phyloP scores from a whole-genome alignment of 345 rosid genomes.

The Noccaea caerulescens region DNA sequence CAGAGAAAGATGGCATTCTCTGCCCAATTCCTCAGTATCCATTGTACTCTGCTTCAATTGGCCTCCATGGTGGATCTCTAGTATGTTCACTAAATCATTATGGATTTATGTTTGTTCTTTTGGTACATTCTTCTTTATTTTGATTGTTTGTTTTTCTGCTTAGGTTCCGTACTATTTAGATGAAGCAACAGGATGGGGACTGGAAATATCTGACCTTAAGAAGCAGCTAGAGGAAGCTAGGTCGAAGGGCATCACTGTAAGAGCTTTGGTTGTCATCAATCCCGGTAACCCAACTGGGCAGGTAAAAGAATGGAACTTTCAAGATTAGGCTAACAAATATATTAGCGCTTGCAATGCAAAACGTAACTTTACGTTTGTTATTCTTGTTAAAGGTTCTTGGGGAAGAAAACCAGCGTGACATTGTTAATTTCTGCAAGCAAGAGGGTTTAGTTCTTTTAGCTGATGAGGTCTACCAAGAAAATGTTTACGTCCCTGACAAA shows the following conservation, averaged over 20 bases:
- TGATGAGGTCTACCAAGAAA: slow-evolving; percentile 93
- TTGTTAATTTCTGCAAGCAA: slow-evolving; percentile 82
- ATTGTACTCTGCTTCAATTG: slow-evolving; percentile 87
- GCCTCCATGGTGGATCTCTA: slow-evolving; percentile 89
- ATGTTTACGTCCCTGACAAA: slow-evolving; percentile 84
- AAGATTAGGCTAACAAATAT: background rate
- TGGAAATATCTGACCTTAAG: slow-evolving; percentile 78
- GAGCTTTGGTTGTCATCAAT: slow-evolving; percentile 87
- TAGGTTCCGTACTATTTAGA: slow-evolving; percentile 95
- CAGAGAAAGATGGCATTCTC: slow-evolving; percentile 83
- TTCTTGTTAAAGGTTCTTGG: slow-evolving; percentile 69
- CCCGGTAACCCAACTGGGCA: slow-evolving; percentile 96
- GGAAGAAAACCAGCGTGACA: slow-evolving; percentile 72
- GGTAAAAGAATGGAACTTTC: slow-evolving; percentile 44
- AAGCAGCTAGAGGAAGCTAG: slow-evolving; percentile 70
- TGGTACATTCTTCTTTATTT: background rate
- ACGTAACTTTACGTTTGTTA: background rate
- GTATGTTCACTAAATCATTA: slow-evolving; percentile 47
- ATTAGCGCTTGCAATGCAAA: background rate
- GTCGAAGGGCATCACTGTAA: slow-evolving; percentile 68
- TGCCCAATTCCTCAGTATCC: slow-evolving; percentile 99
- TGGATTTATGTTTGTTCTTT: no score
- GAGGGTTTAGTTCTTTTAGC: slow-evolving; percentile 92
- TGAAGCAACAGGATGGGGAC: slow-evolving; percentile 89
- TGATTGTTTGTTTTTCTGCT: background rate